Evolutionary conservation across 768 basidiomycete genomes (phyloP).

Genomic region (Russula emetica): DNA sequence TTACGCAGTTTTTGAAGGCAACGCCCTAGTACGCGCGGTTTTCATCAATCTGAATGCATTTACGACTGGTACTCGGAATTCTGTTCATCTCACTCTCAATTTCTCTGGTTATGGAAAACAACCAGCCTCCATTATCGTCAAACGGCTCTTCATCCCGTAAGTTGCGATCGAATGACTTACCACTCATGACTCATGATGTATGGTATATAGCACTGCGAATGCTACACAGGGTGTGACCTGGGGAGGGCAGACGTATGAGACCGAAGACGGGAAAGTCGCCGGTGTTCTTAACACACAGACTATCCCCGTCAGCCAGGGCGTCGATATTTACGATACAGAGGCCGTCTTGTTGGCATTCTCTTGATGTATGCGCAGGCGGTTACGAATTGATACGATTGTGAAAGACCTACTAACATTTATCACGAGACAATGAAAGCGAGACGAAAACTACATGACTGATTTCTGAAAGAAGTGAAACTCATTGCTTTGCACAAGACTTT

Average conservation of each 20-base stretch:
- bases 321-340: slow-evolving; percentile 49
- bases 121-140: slow-evolving; percentile 41
- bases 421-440: background rate
- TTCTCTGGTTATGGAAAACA: slow-evolving; percentile 29
- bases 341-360: slow-evolving; percentile 42
- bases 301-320: slow-evolving; percentile 35
- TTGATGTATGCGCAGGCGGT: background rate
- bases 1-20: slow-evolving; percentile 57
- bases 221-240: slow-evolving; percentile 49
- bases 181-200: background rate
- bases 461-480: background rate
- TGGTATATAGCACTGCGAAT: slow-evolving; percentile 42
- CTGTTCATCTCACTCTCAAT: slow-evolving; percentile 6
- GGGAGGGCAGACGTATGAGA: slow-evolving; percentile 59
- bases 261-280: slow-evolving; percentile 40
- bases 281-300: slow-evolving; percentile 37
- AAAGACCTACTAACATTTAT: background rate
- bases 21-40: slow-evolving; percentile 43
- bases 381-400: background rate
- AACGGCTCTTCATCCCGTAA: slow-evolving; percentile 48
- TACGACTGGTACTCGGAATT: slow-evolving; percentile 11
- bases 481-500: background rate
- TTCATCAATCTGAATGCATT: slow-evolving; percentile 58
- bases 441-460: background rate
- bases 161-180: slow-evolving; percentile 12